Conservation (phyloP, 257 asterid species). For the Solanum pennellii region DNA sequence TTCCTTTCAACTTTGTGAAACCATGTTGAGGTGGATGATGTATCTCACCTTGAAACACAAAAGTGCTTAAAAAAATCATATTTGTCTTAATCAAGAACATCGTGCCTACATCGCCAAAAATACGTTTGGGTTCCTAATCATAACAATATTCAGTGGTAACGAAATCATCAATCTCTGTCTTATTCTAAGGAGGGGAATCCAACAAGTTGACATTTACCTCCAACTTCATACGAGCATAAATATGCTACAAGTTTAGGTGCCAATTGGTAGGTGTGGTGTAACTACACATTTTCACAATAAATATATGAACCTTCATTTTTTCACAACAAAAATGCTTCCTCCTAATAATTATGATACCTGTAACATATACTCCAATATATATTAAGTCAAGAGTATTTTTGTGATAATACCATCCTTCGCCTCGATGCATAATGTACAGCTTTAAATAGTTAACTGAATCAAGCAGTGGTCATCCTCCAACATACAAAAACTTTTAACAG, state of each 20-base stretch:
- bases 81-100: background rate
- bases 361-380: too few relatives aligned
- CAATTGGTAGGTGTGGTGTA: background rate
- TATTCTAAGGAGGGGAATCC: background rate
- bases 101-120: background rate
- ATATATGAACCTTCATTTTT: background rate
- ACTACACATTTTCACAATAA: background rate
- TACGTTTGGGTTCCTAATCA: background rate
- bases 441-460: background rate
- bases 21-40: background rate
- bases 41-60: background rate
- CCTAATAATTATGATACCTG: background rate
- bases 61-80: background rate
- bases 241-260: background rate
- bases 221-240: background rate
- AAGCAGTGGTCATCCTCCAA: background rate
- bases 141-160: background rate
- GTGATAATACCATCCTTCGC: background rate
- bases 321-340: background rate
- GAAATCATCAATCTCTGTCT: background rate
- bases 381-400: background rate
- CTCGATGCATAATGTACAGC: background rate
- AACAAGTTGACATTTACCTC: background rate
- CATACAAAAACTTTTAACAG: background rate
- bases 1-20: background rate